Conservation (phyloP, 2,329 filamentous ascomycete genomes). For the Neopestalotiopsis sp. region DNA sequence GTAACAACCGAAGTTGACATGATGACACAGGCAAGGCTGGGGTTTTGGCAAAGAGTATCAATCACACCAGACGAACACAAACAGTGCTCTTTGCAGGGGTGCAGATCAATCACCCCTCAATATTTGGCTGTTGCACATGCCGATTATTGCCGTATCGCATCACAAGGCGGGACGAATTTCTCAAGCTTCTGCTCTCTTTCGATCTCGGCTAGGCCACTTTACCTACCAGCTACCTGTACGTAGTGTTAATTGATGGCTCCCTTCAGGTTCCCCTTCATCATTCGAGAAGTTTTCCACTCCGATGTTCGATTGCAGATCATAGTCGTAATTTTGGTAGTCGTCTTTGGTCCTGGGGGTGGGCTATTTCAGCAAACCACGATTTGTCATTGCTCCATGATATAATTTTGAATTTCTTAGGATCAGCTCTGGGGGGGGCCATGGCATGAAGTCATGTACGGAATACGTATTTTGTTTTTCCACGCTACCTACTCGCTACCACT, state of each 20-base stretch:
- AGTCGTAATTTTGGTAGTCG: not conserved
- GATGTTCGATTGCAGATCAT: not conserved
- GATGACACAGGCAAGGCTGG: not conserved
- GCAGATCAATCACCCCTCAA: not conserved
- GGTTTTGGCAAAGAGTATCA: not conserved
- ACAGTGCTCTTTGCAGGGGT: too few relatives aligned
- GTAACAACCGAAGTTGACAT: not conserved
- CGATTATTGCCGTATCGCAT: not conserved
- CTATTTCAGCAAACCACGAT: not conserved
- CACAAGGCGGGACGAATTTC: not conserved
- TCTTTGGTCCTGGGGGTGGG: not conserved
- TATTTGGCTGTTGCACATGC: not conserved
- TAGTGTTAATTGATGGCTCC: not conserved
- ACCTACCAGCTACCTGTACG: not conserved
- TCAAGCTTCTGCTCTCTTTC: not conserved
- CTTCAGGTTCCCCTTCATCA: not conserved
- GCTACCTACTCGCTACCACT: not conserved
- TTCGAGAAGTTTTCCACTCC: not conserved
- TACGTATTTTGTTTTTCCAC: not conserved
- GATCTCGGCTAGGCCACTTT: not conserved
- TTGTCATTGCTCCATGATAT: not conserved
- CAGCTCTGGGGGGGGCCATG: not conserved
- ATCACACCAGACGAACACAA: too few relatives aligned
- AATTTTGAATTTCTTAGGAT: not conserved
- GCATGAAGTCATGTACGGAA: not conserved